Evolutionary conservation across 2,329 filamentous ascomycete genomes (phyloP).

Genomic region (Mycogone perniciosa): DNA sequence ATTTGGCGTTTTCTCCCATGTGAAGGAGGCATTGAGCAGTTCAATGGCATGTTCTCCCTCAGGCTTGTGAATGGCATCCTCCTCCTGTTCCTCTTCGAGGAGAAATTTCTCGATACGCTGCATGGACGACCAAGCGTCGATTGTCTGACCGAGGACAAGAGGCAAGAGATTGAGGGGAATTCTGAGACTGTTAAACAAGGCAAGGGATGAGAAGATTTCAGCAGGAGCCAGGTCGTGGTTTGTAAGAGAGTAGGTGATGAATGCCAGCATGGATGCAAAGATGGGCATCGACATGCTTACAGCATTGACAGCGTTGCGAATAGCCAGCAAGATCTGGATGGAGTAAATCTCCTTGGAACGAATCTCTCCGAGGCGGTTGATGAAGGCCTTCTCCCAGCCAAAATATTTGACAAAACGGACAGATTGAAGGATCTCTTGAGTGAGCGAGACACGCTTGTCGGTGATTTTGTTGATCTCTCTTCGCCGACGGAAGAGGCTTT

Average conservation of each 20-base stretch:
- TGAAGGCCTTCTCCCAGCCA: conserved; percentile 86
- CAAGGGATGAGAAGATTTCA: conserved; percentile 83
- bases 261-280: conserved; percentile 91
- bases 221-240: conserved; percentile 66
- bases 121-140: conserved; percentile 82
- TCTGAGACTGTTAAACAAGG: conserved; percentile 85
- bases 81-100: conserved; percentile 74
- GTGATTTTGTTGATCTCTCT: conserved; percentile 86
- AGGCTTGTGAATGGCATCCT: conserved; percentile 53
- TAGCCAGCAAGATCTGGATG: conserved; percentile 77
- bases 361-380: conserved; percentile 68
- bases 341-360: conserved; percentile 69
- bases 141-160: conserved; percentile 79
- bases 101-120: conserved; percentile 84
- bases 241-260: conserved; percentile 71
- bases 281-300: conserved; percentile 81
- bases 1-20: conserved; percentile 69
- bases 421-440: conserved; percentile 84
- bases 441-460: conserved; percentile 83
- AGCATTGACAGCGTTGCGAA: conserved; percentile 79
- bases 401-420: conserved; percentile 96
- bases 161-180: conserved; percentile 87
- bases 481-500: conserved; percentile 67
- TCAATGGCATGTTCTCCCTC: conserved; percentile 65
- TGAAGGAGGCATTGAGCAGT: conserved; percentile 69